phyloP scores from a whole-genome alignment of 176 grass and related monocot species.

The Carex littledalei region DNA sequence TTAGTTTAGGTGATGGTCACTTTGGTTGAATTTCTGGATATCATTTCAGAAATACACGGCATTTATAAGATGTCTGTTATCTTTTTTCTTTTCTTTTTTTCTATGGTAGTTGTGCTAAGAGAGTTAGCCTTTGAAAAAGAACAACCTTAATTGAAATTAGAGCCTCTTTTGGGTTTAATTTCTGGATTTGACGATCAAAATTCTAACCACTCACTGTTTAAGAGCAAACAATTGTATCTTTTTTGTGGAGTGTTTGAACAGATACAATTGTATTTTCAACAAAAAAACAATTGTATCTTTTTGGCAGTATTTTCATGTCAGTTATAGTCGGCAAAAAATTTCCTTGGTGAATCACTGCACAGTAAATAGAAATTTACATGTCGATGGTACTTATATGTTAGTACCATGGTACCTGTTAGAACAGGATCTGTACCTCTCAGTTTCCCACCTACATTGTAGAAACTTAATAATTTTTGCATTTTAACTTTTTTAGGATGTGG shows the following conservation, averaged over 20 bases:
- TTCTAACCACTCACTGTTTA: background rate
- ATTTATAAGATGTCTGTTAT: background rate
- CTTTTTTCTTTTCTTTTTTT: background rate
- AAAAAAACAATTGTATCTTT: no score
- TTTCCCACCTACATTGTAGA: background rate
- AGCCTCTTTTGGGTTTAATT: background rate
- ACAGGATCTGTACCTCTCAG: background rate
- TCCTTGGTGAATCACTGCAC: background rate
- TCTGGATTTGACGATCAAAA: background rate
- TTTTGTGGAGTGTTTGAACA: background rate
- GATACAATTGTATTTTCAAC: no score
- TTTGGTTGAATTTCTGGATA: background rate
- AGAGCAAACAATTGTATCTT: background rate
- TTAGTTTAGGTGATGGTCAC: background rate
- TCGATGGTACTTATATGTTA: background rate
- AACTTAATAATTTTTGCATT: background rate
- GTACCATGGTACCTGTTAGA: background rate
- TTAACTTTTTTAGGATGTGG: slow-evolving; percentile 50
- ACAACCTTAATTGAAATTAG: background rate
- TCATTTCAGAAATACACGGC: background rate
- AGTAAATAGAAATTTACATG: background rate
- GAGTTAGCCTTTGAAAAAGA: background rate
- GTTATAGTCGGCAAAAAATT: background rate
- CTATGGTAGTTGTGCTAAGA: background rate
- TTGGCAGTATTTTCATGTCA: background rate